Evolutionary conservation across 306 rosid genomes (phyloP).

Genomic region (Clitoria ternatea): DNA sequence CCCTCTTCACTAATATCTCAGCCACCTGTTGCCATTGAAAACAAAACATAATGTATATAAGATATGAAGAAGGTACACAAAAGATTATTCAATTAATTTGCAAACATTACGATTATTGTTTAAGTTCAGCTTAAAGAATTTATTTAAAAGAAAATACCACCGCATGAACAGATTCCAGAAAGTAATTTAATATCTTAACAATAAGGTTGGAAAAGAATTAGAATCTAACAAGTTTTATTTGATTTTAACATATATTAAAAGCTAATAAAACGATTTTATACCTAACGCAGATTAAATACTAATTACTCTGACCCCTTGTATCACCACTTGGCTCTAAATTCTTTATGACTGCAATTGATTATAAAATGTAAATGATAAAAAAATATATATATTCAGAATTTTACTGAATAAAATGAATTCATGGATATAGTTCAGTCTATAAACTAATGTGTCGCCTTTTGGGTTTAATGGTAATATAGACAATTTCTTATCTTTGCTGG

Average conservation of each 20-base stretch:
- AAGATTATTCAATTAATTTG: not conserved
- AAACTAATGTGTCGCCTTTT: not conserved
- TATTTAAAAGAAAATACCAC: not conserved
- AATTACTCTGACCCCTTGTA: not conserved
- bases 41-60: not conserved
- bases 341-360: not conserved
- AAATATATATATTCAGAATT: too few relatives aligned
- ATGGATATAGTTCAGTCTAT: not conserved
- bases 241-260: not conserved
- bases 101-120: not conserved
- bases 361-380: not conserved
- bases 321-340: not conserved
- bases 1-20: conserved; percentile 27
- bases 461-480: not conserved
- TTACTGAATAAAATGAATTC: not conserved
- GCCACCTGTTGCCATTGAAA: conserved; percentile 33
- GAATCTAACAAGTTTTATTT: not conserved
- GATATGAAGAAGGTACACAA: not conserved
- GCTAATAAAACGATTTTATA: not conserved
- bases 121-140: not conserved
- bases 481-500: not conserved
- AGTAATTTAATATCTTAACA: not conserved
- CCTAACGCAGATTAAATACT: not conserved
- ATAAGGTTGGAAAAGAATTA: not conserved
- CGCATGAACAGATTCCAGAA: not conserved